Evolutionary conservation across 768 basidiomycete genomes (phyloP), one percentile per base, ranked within the genome.

Genomic region (Hygrophorus pudorinus): DNA sequence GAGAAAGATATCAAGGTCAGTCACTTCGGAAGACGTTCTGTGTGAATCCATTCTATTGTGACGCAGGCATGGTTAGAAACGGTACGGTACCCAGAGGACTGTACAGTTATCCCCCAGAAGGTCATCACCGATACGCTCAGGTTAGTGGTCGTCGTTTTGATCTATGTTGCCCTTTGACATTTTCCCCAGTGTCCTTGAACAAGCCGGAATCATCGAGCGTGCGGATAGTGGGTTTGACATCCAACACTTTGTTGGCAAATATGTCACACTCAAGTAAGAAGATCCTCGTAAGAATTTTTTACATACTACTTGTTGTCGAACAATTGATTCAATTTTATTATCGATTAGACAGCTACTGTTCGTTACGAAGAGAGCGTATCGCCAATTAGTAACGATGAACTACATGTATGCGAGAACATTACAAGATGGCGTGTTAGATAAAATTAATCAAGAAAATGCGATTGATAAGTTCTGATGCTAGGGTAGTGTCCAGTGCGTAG

Each of bases 41-140:
- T 42, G n/a, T n/a, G 16, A 34, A 20, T 9, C 18, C 20, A 14
- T n/a, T 40, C 17, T 11, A 14, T 9, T 29, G 44, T 33, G 10
- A 45, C 32, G n/a, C 32, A 85, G 86, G 79, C 80, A 16, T 94
- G 91, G 92, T 66, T 93, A 51, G 65, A 72, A 54, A 85, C 84
- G 4, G 90, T 93, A 14, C 67, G 65, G 3, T 94, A 90, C 59
- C 80, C 87, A 2, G 50, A 67, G 9, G 73, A 81, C 54, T 84
- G 88, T 52, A 60, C 69, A 1, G 65, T 63, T 29, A 81, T 93
- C 36, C 74, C 82, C 5, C 64, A 61, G n/a, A 61, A 72, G 24
- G 79, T 89, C 12, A 71, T 94, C 11, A 57, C 59, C 5, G 72
- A 85, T 32, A 92, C 91, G 0, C 63, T 93, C 6, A 65, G 66